phyloP scores from a whole-genome alignment of 331 rosid species.

The Erythrophleum ivorense region DNA sequence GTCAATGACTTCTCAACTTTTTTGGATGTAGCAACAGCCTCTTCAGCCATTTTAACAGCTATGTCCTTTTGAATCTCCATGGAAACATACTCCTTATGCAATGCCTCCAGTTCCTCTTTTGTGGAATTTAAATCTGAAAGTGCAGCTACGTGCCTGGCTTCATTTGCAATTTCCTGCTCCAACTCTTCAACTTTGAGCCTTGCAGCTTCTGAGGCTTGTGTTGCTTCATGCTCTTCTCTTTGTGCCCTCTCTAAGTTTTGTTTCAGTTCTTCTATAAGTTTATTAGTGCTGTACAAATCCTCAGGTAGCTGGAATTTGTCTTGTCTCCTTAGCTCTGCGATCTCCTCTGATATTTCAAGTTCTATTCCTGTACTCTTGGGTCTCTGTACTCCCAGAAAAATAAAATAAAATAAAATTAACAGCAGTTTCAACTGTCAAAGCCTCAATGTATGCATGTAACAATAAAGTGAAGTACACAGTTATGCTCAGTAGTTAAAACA shows the following conservation, averaged over 20 bases:
- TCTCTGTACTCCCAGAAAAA: constrained; percentile 60
- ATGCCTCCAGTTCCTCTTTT: constrained; percentile 61
- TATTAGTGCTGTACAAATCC: constrained; percentile 74
- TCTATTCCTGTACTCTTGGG: constrained; percentile 63
- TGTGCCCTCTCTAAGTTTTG: constrained; percentile 62
- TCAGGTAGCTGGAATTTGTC: constrained; percentile 47
- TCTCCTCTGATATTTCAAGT: constrained; percentile 60
- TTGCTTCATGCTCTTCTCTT: constrained; percentile 69
- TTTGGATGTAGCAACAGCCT: constrained; percentile 66
- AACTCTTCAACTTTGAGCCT: constrained; percentile 77
- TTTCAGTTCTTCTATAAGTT: constrained; percentile 67
- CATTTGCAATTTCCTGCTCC: constrained; percentile 73
- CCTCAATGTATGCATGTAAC: constrained; percentile 7
- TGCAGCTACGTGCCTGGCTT: constrained; percentile 60
- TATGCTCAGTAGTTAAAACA: neutral
- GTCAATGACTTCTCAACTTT: constrained; percentile 71
- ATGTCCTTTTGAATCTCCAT: constrained; percentile 64
- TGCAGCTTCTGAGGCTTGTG: constrained; percentile 72
- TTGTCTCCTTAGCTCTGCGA: constrained; percentile 52
- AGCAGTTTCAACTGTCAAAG: neutral
- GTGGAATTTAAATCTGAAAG: constrained; percentile 66
- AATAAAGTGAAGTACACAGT: neutral
- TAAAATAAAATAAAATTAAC: neutral
- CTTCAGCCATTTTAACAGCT: constrained; percentile 71
- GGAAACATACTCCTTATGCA: constrained; percentile 58